Conservation (phyloP, 2,329 filamentous ascomycete genomes). For the Pseudogymnoascus sp. region DNA sequence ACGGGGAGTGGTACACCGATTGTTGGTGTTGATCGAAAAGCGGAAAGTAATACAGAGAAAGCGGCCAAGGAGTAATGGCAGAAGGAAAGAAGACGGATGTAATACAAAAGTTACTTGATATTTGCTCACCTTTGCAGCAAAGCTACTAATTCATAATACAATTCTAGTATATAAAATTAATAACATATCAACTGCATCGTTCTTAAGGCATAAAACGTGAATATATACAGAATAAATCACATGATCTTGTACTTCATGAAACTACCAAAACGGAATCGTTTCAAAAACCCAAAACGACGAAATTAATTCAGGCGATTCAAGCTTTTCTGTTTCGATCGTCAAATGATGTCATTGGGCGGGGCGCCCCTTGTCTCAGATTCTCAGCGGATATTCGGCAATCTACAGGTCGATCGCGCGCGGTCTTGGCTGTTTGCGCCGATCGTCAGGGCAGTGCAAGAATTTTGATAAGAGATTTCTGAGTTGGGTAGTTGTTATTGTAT, state of each 20-base stretch:
- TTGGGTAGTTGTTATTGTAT: neutral
- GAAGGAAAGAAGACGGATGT: neutral
- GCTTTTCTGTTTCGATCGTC: neutral
- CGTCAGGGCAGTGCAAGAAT: constrained; percentile 2
- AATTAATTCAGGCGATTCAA: neutral
- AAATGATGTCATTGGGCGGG: neutral
- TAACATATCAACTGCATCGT: neutral
- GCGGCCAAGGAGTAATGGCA: neutral
- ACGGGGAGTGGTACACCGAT: neutral
- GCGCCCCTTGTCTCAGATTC: neutral
- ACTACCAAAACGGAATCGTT: neutral
- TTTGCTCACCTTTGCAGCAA: neutral
- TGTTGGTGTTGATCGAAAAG: neutral
- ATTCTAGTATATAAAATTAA: neutral
- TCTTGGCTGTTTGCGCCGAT: neutral
- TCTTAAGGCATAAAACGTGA: neutral
- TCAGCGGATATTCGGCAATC: neutral
- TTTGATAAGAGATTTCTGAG: neutral
- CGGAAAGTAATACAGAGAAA: neutral
- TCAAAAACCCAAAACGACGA: neutral
- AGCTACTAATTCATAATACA: neutral
- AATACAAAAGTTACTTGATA: neutral
- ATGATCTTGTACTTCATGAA: neutral
- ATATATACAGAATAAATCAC: neutral
- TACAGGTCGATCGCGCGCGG: neutral